Evolutionary conservation across 345 rosid genomes (phyloP).

Genomic region (Eutrema japonicum): DNA sequence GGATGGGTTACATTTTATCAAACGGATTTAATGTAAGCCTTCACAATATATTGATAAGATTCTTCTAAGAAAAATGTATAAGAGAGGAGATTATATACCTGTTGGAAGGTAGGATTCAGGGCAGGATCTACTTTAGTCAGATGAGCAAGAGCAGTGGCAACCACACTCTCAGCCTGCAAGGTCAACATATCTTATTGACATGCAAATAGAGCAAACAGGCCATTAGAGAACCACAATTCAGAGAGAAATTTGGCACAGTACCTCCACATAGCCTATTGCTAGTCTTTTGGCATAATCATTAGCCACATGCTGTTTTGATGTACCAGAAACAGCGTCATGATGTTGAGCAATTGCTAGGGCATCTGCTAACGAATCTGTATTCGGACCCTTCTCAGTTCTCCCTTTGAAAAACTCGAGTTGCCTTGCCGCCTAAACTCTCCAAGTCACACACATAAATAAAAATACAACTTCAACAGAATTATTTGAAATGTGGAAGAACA

Average conservation of each 20-base stretch:
- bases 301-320: conserved; percentile 93
- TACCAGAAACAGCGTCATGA: conserved; percentile 96
- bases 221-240: conserved; percentile 23
- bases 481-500: conserved; percentile 19
- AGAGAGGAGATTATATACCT: conserved; percentile 56
- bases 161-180: conserved; percentile 81
- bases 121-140: conserved; percentile 54
- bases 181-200: conserved; percentile 20
- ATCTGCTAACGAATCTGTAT: conserved; percentile 84
- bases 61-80: conserved; percentile 13
- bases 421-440: conserved; percentile 74
- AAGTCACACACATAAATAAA: conserved; percentile 31
- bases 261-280: conserved; percentile 86
- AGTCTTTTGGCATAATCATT: conserved; percentile 88
- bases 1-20: not conserved
- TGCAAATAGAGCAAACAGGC: conserved; percentile 11
- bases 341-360: conserved; percentile 95
- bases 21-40: conserved; percentile 4
- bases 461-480: conserved; percentile 15
- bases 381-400: conserved; percentile 63
- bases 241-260: conserved; percentile 32
- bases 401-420: conserved; percentile 91
- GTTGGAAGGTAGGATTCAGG: conserved; percentile 61
- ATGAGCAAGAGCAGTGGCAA: conserved; percentile 77
- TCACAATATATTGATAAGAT: conserved; percentile 3